Percentiles rank a stretch among this genome's conserved stretches.
Conservation (phyloP, 1,284 basidiomycete species). For the Microbotryum lychnidis-dioicae region DNA sequence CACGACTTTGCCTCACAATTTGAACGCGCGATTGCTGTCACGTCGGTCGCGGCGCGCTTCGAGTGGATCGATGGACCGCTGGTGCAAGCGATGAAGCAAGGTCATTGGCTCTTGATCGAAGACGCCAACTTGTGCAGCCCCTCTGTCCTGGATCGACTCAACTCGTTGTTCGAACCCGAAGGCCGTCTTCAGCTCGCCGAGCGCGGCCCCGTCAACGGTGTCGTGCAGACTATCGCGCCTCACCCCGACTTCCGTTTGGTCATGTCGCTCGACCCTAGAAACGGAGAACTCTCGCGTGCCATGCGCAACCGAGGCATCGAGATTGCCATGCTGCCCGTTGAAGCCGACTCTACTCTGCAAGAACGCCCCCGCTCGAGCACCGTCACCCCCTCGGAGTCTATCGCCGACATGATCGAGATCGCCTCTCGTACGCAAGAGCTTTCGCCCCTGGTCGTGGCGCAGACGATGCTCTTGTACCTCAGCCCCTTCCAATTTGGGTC, state of each 20-base stretch:
- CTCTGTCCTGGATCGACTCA: constrained; percentile 91
- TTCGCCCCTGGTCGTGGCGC: background rate
- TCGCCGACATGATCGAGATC: too few relatives aligned
- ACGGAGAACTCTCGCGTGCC: constrained; percentile 90
- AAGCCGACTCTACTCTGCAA: background rate
- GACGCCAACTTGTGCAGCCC: constrained; percentile 91
- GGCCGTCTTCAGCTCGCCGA: constrained; percentile 80
- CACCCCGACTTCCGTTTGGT: constrained; percentile 86
- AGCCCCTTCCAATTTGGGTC: constrained; percentile 7
- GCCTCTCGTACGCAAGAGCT: too few relatives aligned
- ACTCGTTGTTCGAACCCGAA: constrained; percentile 80
- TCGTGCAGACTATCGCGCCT: constrained; percentile 66
- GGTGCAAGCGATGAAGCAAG: constrained; percentile 72
- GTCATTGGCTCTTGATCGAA: constrained; percentile 85
- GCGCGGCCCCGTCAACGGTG: constrained; percentile 71
- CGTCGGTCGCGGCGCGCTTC: constrained; percentile 54
- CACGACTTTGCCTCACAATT: background rate
- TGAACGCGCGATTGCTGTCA: constrained; percentile 1
- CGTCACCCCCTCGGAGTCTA: background rate
- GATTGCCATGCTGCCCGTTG: constrained; percentile 46
- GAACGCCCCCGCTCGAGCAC: background rate
- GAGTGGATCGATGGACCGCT: constrained; percentile 97
- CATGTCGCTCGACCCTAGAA: constrained; percentile 84
- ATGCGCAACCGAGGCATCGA: constrained; percentile 98
- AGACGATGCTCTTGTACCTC: constrained; percentile 9